Evolutionary conservation across 306 rosid genomes (phyloP).

Genomic region (Cicer yamashitae): DNA sequence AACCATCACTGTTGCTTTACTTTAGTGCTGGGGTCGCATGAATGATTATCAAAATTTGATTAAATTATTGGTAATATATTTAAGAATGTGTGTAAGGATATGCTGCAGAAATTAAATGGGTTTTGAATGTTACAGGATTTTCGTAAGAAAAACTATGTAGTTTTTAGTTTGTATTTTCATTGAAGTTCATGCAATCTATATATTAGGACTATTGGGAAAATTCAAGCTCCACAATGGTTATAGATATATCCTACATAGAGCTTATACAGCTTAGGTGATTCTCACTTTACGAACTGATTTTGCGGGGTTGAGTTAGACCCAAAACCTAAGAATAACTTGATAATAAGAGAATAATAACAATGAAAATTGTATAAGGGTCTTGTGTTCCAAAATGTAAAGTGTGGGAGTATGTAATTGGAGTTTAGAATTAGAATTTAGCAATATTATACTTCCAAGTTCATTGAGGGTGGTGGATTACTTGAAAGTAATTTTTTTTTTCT

Average conservation of each 20-base stretch:
- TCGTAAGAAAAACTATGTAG: neutral
- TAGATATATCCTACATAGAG: neutral
- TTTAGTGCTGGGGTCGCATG: neutral
- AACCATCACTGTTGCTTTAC: slow-evolving; percentile 1
- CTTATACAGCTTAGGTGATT: neutral
- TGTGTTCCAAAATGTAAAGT: slow-evolving; percentile 27
- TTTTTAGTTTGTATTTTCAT: slow-evolving; percentile 28
- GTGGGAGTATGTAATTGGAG: neutral
- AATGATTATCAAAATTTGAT: neutral
- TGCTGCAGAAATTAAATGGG: slow-evolving; percentile 21
- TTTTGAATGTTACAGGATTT: slow-evolving; percentile 11
- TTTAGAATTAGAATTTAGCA: slow-evolving; percentile 24
- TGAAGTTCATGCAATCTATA: slow-evolving; percentile 16
- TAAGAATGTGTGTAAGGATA: slow-evolving; percentile 13
- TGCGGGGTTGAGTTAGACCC: neutral
- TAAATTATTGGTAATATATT: slow-evolving; percentile 11
- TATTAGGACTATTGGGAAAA: neutral
- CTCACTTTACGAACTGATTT: neutral
- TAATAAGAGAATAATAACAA: neutral
- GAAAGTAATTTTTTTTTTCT: slow-evolving; percentile 12
- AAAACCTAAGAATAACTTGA: neutral
- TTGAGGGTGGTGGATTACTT: slow-evolving; percentile 2
- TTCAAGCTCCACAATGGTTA: neutral
- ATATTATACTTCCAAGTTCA: slow-evolving; percentile 19
- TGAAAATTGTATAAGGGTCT: slow-evolving; percentile 9